Percentiles rank a stretch among this genome's conserved stretches.
Conservation (phyloP, 108 stramenopile species). For the Pseudonitzschia delicatissima region DNA sequence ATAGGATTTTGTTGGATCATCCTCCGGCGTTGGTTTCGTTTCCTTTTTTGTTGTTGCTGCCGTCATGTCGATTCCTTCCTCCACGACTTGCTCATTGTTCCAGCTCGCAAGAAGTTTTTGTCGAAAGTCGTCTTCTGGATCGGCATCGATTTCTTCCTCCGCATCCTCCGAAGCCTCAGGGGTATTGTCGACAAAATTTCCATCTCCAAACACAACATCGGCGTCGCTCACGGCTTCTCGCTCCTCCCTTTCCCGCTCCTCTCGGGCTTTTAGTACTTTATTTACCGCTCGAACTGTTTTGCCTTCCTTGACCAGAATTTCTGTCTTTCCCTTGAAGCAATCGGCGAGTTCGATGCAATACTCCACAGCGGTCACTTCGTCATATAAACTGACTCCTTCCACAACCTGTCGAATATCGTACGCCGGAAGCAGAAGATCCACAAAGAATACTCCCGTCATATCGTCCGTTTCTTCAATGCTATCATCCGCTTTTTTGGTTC, state of each 20-base stretch:
- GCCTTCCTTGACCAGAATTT: constrained; percentile 35
- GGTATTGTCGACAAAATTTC: constrained; percentile 15
- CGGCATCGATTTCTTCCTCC: constrained; percentile 6
- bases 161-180: constrained; percentile 17
- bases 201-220: constrained; percentile 6
- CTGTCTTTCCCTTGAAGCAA: constrained; percentile 20
- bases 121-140: constrained; percentile 33
- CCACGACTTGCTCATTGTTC: constrained; percentile 8
- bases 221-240: not conserved
- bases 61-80: not conserved
- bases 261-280: constrained; percentile 24
- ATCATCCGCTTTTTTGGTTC: not conserved
- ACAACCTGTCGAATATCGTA: constrained; percentile 39
- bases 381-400: constrained; percentile 35
- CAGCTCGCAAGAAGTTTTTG: constrained; percentile 38
- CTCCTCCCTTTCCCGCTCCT: not conserved
- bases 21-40: not conserved
- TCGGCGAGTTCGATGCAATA: constrained; percentile 34
- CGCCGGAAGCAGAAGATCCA: constrained; percentile 39
- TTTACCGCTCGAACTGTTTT: constrained; percentile 20
- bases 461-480: not conserved
- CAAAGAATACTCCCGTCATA: constrained; percentile 16
- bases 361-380: constrained; percentile 46
- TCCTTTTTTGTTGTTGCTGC: not conserved
- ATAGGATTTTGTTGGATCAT: constrained; percentile 16